Percentiles rank a stretch among this genome's conserved stretches.
Conservation (phyloP, 2,329 filamentous ascomycete genomes). For the Chalaropsis thielavioides region DNA sequence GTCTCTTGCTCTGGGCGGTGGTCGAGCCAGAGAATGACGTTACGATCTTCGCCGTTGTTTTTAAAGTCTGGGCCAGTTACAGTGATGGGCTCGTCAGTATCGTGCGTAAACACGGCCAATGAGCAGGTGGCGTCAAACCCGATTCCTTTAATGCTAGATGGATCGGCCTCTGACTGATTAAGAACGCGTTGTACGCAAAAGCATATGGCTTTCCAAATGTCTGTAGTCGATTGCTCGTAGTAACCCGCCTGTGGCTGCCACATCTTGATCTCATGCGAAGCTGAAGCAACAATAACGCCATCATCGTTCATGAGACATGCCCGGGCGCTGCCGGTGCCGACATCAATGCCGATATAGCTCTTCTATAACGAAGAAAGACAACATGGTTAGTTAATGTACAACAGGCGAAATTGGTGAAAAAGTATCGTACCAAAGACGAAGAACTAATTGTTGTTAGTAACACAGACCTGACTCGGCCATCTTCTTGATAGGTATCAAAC, state of each 20-base stretch:
- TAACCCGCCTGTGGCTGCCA: constrained; percentile 66
- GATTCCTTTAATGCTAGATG: constrained; percentile 66
- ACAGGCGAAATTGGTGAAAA: neutral
- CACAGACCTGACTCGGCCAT: neutral
- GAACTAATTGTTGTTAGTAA: neutral
- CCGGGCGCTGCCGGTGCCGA: constrained; percentile 87
- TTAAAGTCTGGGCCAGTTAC: constrained; percentile 74
- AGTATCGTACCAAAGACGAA: no score
- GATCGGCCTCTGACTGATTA: constrained; percentile 63
- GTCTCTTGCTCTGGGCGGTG: constrained; percentile 86
- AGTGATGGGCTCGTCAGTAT: constrained; percentile 80
- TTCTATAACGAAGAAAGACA: constrained; percentile 27
- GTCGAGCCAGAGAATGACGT: constrained; percentile 95
- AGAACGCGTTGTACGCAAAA: constrained; percentile 72
- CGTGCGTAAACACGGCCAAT: constrained; percentile 73
- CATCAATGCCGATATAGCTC: constrained; percentile 74
- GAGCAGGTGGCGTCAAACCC: constrained; percentile 99
- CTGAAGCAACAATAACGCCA: constrained; percentile 70
- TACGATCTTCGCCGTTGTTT: constrained; percentile 69
- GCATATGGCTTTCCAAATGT: constrained; percentile 95
- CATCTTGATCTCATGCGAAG: constrained; percentile 61
- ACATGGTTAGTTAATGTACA: neutral
- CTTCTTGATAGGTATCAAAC: neutral
- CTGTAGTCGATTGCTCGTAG: constrained; percentile 93
- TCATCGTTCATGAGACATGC: constrained; percentile 89